Evolutionary conservation across 164 flowering plant genomes (phyloP), one percentile per base, ranked within the genome.

Genomic region (Annona squamosa): DNA sequence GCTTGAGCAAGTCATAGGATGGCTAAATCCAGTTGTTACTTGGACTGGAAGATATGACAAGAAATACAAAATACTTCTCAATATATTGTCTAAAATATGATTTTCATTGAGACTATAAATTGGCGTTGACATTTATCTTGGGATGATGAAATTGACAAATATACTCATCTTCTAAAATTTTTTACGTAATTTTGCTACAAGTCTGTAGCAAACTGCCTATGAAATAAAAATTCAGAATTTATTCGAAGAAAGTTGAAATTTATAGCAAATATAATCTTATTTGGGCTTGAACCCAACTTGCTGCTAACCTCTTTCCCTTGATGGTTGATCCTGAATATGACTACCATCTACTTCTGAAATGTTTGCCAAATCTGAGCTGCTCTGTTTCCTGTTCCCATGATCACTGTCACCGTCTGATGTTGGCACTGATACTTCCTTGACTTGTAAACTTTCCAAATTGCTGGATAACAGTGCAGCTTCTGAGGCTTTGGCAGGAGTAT

Each of bases 261-360:
- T 1, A 52, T 5, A 12, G 13, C 3, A 52, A 52, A 9, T 52
- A 9, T 16, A 52, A 52, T 52, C 13, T 52, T 3, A 52, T 10
- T 52, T 52, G 59, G 59, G 13, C 13, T 9, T 52, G 59, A 10
- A 52, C 13, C 59, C n/a, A 46, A 43, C 44, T 7, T 48, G 18
- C 26, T 65, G 63, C 84, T 73, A 59, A 85, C 88, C 88, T 82
- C 61, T 72, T 72, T 17, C 67, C 5, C 45, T 37, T 0, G 78
- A 66, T 69, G 44, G 17, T 48, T 77, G 75, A 45, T 63, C 65
- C 73, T 69, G 69, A 79, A 75, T 52, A 65, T 74, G 81, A 65
- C 65, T 44, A 19, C 71, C 68, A 75, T 19, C 72, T 65, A 6
- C 52, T 71, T 71, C 76, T 3, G 67, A 61, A 44, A 71, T 59